A percentile compares a stretch with the other conserved stretches of the same genome.
phyloP scores from a whole-genome alignment of 768 basidiomycete genomes.

The Phaeolepiota aurea region DNA sequence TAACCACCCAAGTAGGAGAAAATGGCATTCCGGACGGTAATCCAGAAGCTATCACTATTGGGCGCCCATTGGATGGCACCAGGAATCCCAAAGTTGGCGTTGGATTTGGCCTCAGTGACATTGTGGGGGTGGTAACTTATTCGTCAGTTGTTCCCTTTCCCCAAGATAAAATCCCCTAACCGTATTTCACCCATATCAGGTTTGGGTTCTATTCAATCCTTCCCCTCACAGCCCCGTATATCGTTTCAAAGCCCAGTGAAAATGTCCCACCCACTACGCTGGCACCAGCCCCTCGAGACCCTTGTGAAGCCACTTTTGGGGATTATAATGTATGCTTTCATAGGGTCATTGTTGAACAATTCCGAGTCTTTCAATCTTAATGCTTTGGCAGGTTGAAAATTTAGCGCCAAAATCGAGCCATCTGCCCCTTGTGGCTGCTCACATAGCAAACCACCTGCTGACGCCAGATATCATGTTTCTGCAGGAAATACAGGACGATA shows the following conservation, averaged over 20 bases:
- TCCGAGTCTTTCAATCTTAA: background rate
- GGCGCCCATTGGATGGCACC: slow-evolving; percentile 42
- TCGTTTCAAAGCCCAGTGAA: slow-evolving; percentile 29
- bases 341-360: too few species aligned
- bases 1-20: slow-evolving; percentile 22
- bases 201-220: slow-evolving; percentile 50
- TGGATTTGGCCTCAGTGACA: slow-evolving; percentile 37
- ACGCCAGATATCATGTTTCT: slow-evolving; percentile 54
- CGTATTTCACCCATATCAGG: slow-evolving; percentile 14
- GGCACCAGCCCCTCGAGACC: slow-evolving; percentile 18
- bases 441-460: slow-evolving; percentile 39
- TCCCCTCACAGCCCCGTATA: slow-evolving; percentile 43
- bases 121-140: slow-evolving; percentile 48
- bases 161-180: background rate
- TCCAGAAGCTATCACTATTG: slow-evolving; percentile 49
- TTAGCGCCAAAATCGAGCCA: slow-evolving; percentile 40
- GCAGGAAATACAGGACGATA: slow-evolving; percentile 59
- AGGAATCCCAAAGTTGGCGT: slow-evolving; percentile 39
- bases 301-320: slow-evolving; percentile 42
- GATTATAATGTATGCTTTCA: slow-evolving; percentile 44
- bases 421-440: slow-evolving; percentile 38
- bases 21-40: slow-evolving; percentile 47
- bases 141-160: slow-evolving; percentile 24
- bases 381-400: slow-evolving; percentile 40
- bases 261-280: slow-evolving; percentile 30